Evolutionary conservation across 2,329 filamentous ascomycete genomes (phyloP).

Genomic region (Dactylellina sp.): DNA sequence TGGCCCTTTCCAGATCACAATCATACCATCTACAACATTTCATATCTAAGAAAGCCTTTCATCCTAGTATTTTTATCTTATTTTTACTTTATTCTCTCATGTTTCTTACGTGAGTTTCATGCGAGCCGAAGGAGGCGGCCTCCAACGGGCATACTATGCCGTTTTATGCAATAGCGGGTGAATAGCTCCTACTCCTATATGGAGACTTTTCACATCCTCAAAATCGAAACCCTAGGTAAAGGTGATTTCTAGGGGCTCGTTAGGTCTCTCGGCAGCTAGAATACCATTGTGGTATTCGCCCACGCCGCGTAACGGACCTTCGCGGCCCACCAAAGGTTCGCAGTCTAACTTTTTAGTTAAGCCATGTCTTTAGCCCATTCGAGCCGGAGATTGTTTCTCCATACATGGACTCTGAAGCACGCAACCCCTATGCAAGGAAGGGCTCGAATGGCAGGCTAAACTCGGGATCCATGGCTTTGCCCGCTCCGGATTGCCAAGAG

Average conservation of each 20-base stretch:
- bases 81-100: not conserved
- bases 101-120: slow-evolving; percentile 1
- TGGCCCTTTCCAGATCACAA: slow-evolving; percentile 5
- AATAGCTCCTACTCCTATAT: slow-evolving; percentile 17
- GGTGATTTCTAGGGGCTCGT: not conserved
- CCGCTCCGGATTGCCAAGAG: slow-evolving; percentile 1
- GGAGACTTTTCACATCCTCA: slow-evolving; percentile 25
- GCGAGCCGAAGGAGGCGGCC: slow-evolving; percentile 1
- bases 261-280: slow-evolving; percentile 9
- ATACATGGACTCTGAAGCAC: slow-evolving; percentile 7
- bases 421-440: slow-evolving; percentile 17
- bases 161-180: slow-evolving; percentile 11
- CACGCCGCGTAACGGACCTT: slow-evolving; percentile 30
- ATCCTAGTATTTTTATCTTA: not conserved
- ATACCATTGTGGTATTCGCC: slow-evolving; percentile 5
- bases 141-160: slow-evolving; percentile 1
- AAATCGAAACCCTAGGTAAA: slow-evolving; percentile 12
- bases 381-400: slow-evolving; percentile 54
- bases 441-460: slow-evolving; percentile 43
- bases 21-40: slow-evolving; percentile 9
- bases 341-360: slow-evolving; percentile 9
- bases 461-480: slow-evolving; percentile 15
- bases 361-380: slow-evolving; percentile 19
- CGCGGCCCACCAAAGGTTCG: not conserved
- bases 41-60: not conserved